phyloP scores from a whole-genome alignment of 169 alveolate species.

The Cryptosporidium sp. region DNA sequence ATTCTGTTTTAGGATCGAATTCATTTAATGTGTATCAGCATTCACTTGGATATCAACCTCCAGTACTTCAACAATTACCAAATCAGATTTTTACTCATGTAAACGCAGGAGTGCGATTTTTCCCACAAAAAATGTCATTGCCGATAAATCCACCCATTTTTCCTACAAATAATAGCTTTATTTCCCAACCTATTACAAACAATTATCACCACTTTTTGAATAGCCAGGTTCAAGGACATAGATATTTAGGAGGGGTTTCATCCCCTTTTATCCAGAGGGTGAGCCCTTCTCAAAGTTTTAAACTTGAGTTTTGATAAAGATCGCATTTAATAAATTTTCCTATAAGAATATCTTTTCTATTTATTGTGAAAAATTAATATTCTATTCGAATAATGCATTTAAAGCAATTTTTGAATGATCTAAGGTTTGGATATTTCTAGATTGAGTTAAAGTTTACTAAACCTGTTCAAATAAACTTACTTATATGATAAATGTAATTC shows the following conservation, averaged over 20 bases:
- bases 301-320: slow-evolving; percentile 46
- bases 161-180: slow-evolving; percentile 42
- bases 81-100: slow-evolving; percentile 43
- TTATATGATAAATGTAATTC: slow-evolving; percentile 12
- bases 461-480: slow-evolving; percentile 21
- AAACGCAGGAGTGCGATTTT: slow-evolving; percentile 63
- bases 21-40: not conserved
- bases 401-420: slow-evolving; percentile 10
- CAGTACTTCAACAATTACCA: slow-evolving; percentile 9
- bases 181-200: not conserved
- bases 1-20: not conserved
- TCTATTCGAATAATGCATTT: slow-evolving; percentile 5
- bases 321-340: not conserved
- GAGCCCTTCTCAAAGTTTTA: slow-evolving; percentile 61
- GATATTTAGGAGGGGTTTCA: slow-evolving; percentile 12
- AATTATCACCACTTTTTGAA: slow-evolving; percentile 4
- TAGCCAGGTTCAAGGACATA: slow-evolving; percentile 14
- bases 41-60: slow-evolving; percentile 17
- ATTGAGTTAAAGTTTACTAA: not conserved
- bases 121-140: slow-evolving; percentile 5
- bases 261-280: slow-evolving; percentile 37
- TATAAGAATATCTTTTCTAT: not conserved
- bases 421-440: slow-evolving; percentile 12
- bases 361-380: not conserved
- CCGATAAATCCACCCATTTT: slow-evolving; percentile 6